These are phyloP conservation scores for Recurvomyces mirabilis DNA, from an alignment of 495 filamentous ascomycete species.

Conservation along the genomic window DNA sequence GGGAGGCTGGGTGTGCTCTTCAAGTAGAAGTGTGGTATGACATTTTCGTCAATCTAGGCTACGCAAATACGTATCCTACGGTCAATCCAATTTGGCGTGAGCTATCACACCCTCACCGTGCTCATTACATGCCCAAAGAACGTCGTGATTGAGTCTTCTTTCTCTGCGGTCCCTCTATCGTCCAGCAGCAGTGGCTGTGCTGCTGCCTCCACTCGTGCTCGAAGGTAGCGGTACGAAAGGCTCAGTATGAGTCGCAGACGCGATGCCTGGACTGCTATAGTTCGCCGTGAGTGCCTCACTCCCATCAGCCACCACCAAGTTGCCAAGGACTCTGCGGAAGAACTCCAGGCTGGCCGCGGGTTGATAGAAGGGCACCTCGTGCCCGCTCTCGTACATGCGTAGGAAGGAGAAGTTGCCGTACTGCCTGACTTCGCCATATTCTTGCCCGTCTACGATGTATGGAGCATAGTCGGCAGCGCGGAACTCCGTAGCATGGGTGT, in stretches of 20 bases:
- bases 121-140: no score
- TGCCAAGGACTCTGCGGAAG: slow-evolving; percentile 29
- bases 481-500: slow-evolving; percentile 37
- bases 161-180: no score
- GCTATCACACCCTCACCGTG: no score
- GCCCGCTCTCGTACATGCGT: slow-evolving; percentile 35
- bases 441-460: slow-evolving; percentile 29
- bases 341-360: slow-evolving; percentile 32
- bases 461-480: slow-evolving; percentile 43
- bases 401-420: slow-evolving; percentile 37
- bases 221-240: slow-evolving; percentile 1
- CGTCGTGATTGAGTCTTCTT: no score
- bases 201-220: background rate
- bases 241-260: slow-evolving; percentile 44
- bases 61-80: no score
- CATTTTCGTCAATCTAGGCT: no score
- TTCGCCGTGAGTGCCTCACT: slow-evolving; percentile 33
- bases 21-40: no score
- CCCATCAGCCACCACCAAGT: slow-evolving; percentile 25
- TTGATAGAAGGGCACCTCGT: slow-evolving; percentile 33
- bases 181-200: no score
- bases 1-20: slow-evolving; percentile 23
- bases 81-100: no score
- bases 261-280: slow-evolving; percentile 37
- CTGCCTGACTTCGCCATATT: slow-evolving; percentile 36